These are phyloP conservation scores for Elsinoe ampelina DNA, from an alignment of 2,329 filamentous ascomycete genomes.

Conservation along the genomic window DNA sequence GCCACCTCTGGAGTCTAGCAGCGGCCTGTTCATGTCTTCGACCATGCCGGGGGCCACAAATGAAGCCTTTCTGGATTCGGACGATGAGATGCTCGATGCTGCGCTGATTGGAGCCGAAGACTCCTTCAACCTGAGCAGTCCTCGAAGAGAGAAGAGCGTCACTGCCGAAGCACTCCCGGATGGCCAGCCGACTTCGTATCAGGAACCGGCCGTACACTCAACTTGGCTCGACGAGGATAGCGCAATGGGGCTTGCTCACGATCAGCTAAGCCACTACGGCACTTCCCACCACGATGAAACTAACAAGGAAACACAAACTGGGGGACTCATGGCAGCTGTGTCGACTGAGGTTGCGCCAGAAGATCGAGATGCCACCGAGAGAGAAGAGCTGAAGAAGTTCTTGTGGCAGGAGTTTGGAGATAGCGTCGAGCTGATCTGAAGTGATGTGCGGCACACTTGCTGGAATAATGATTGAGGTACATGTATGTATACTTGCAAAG, in stretches of 20 bases:
- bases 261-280: too few species aligned
- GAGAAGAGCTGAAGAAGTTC: slow-evolving; percentile 30
- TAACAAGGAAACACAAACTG: too few species aligned
- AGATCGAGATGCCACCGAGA: slow-evolving; percentile 5
- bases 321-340: too few species aligned
- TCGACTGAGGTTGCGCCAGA: neutral
- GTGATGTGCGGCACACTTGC: neutral
- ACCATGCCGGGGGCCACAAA: neutral
- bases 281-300: too few species aligned
- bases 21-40: neutral
- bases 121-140: slow-evolving; percentile 10
- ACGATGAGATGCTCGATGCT: slow-evolving; percentile 18
- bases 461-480: neutral
- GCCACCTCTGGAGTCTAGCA: neutral
- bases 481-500: neutral
- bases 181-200: neutral
- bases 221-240: too few species aligned
- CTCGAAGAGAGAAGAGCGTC: neutral
- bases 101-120: slow-evolving; percentile 16
- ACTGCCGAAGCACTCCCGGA: neutral
- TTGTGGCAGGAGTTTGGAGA: slow-evolving; percentile 32
- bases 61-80: neutral
- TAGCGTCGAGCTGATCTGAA: slow-evolving; percentile 29
- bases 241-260: too few species aligned
- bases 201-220: neutral